Evolutionary conservation across 2,329 filamentous ascomycete genomes (phyloP).

Genomic region (Penicillium sp.): DNA sequence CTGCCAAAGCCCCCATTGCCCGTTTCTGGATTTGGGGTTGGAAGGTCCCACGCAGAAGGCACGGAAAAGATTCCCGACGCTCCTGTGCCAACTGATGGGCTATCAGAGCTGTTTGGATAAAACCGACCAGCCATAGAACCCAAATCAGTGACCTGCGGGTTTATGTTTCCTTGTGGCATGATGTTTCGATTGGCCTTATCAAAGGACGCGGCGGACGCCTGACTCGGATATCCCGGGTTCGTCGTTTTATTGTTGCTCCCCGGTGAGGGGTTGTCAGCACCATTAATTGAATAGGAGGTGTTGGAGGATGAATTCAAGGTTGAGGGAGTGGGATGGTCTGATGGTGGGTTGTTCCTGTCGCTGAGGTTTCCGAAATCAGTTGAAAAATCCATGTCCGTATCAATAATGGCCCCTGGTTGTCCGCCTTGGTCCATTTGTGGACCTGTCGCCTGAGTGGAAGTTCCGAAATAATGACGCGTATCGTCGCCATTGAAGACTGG

Average conservation of each 20-base stretch:
- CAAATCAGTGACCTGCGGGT: slow-evolving; percentile 19
- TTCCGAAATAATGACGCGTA: slow-evolving; percentile 12
- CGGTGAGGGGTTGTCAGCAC: slow-evolving; percentile 30
- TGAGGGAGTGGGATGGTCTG: slow-evolving; percentile 39
- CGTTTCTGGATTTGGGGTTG: slow-evolving; percentile 13
- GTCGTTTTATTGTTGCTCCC: slow-evolving; percentile 25
- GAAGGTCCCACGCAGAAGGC: slow-evolving; percentile 34
- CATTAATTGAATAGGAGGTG: slow-evolving; percentile 35
- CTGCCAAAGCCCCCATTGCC: slow-evolving; percentile 21
- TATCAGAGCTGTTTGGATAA: slow-evolving; percentile 16
- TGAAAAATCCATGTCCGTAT: slow-evolving; percentile 37
- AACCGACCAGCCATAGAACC: slow-evolving; percentile 18
- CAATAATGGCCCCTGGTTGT: slow-evolving; percentile 5
- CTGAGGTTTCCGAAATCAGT: slow-evolving; percentile 30
- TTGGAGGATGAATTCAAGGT: slow-evolving; percentile 42
- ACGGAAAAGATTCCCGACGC: slow-evolving; percentile 29
- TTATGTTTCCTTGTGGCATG: slow-evolving; percentile 15
- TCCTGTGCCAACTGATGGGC: slow-evolving; percentile 18
- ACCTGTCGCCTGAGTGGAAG: slow-evolving; percentile 5
- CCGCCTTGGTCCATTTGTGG: slow-evolving; percentile 1
- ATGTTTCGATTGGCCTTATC: slow-evolving; percentile 17
- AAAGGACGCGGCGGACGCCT: slow-evolving; percentile 16
- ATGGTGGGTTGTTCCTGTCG: slow-evolving; percentile 32
- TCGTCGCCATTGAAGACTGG: slow-evolving; percentile 1
- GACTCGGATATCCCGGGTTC: slow-evolving; percentile 6